These are phyloP conservation scores for Globisporangium takayamanum DNA, from an alignment of 352 stramenopile species.

Conservation along the genomic window DNA sequence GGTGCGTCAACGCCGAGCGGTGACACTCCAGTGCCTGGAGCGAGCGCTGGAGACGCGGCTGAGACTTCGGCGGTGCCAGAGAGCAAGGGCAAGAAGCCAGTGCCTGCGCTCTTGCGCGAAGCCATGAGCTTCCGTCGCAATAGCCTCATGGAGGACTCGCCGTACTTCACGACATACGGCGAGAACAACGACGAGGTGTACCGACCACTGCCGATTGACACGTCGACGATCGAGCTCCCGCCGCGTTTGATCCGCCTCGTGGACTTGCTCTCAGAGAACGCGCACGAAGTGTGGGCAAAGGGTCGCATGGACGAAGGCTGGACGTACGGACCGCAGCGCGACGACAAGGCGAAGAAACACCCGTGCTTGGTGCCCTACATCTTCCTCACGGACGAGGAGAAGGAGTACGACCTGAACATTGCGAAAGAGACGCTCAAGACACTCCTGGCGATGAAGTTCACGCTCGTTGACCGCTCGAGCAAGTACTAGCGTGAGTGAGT, in stretches of 20 bases:
- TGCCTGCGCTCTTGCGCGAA: slow-evolving; percentile 58
- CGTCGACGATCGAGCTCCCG: slow-evolving; percentile 56
- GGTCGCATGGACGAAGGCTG: slow-evolving; percentile 84
- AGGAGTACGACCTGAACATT: slow-evolving; percentile 87
- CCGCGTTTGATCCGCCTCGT: slow-evolving; percentile 60
- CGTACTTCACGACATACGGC: slow-evolving; percentile 69
- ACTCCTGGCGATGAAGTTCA: slow-evolving; percentile 83
- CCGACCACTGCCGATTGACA: slow-evolving; percentile 72
- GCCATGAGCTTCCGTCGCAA: slow-evolving; percentile 73
- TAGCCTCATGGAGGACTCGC: slow-evolving; percentile 74
- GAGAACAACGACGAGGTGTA: slow-evolving; percentile 58
- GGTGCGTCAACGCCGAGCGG: neutral
- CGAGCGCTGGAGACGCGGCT: too few species aligned
- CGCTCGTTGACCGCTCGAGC: slow-evolving; percentile 61
- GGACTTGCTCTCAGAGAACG: slow-evolving; percentile 79
- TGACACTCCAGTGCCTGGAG: too few species aligned
- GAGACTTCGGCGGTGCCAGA: slow-evolving; percentile 9
- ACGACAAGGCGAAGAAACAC: slow-evolving; percentile 78
- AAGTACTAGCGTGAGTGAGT: slow-evolving; percentile 27
- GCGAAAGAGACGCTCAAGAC: slow-evolving; percentile 86
- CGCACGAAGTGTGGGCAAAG: slow-evolving; percentile 84
- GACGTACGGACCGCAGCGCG: slow-evolving; percentile 76
- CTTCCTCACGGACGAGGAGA: slow-evolving; percentile 85
- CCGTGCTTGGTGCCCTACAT: slow-evolving; percentile 84
- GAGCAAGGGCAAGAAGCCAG: slow-evolving; percentile 33